phyloP scores from a whole-genome alignment of 2,329 filamentous ascomycete species.

The Fonsecaea erecta region DNA sequence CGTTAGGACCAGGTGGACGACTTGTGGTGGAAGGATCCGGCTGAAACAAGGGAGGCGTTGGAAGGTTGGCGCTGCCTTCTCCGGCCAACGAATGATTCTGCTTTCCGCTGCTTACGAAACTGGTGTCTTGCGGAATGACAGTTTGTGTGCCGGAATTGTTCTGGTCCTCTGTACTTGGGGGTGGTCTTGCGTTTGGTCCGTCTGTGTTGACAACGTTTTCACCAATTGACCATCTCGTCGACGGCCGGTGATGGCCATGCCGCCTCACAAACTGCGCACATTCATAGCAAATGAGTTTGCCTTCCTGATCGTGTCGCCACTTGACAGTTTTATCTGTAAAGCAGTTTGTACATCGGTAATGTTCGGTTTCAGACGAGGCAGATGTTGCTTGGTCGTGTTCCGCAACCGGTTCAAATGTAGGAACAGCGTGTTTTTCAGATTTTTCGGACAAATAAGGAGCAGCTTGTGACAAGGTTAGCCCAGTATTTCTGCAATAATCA shows the following conservation, averaged over 20 bases:
- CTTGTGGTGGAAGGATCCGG: slow-evolving; percentile 32
- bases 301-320: slow-evolving; percentile 21
- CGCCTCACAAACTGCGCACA: slow-evolving; percentile 23
- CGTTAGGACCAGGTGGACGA: slow-evolving; percentile 29
- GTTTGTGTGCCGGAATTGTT: background rate
- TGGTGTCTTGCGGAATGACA: background rate
- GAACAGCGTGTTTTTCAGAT: background rate
- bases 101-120: background rate
- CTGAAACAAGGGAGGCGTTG: slow-evolving; percentile 30
- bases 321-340: slow-evolving; percentile 15
- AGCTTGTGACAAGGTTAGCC: slow-evolving; percentile 19
- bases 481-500: slow-evolving; percentile 33
- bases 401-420: background rate
- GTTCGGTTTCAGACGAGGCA: slow-evolving; percentile 5
- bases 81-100: background rate
- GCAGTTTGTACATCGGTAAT: slow-evolving; percentile 26
- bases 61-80: background rate
- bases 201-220: background rate
- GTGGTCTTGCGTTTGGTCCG: background rate
- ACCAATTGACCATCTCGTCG: slow-evolving; percentile 1
- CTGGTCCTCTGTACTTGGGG: background rate
- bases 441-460: slow-evolving; percentile 22
- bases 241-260: slow-evolving; percentile 21
- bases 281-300: slow-evolving; percentile 19
- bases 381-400: background rate